A percentile compares a stretch with the other conserved stretches of the same genome.
Evolutionary conservation across 768 basidiomycete species (phyloP).

Genomic region (Boletus reticuloceps): DNA sequence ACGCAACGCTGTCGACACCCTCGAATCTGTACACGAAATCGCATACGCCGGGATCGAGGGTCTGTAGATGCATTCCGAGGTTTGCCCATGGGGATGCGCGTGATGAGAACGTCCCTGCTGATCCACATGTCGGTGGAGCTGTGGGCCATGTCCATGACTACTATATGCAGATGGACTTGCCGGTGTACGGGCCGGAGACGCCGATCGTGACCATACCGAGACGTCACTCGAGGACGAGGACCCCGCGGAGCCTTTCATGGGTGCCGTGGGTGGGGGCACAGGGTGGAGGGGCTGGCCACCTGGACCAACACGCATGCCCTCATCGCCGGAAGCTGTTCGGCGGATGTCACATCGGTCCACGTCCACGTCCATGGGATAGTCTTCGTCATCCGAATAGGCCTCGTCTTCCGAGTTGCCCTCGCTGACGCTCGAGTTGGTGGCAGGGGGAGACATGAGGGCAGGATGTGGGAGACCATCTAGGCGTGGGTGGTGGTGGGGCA

Average conservation of each 20-base stretch:
- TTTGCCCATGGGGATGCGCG: slow-evolving; percentile 6
- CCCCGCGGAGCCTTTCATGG: slow-evolving; percentile 16
- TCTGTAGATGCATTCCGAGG: slow-evolving; percentile 26
- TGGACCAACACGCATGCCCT: slow-evolving; percentile 10
- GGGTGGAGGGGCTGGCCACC: background rate
- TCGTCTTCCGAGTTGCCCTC: slow-evolving; percentile 31
- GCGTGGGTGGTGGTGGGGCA: slow-evolving; percentile 13
- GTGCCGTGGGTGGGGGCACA: slow-evolving; percentile 1
- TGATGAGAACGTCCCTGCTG: slow-evolving; percentile 16
- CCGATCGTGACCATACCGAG: slow-evolving; percentile 27
- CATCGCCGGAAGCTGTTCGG: slow-evolving; percentile 3
- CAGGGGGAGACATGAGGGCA: slow-evolving; percentile 28
- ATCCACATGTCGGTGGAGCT: slow-evolving; percentile 19
- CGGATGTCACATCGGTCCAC: slow-evolving; percentile 6
- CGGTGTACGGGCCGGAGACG: slow-evolving; percentile 21
- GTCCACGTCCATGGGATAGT: slow-evolving; percentile 26
- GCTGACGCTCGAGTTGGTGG: slow-evolving; percentile 29
- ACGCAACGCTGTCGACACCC: slow-evolving; percentile 34
- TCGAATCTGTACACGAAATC: slow-evolving; percentile 31
- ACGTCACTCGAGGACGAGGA: slow-evolving; percentile 25
- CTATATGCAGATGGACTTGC: slow-evolving; percentile 6
- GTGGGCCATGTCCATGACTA: slow-evolving; percentile 1
- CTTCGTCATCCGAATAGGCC: slow-evolving; percentile 24
- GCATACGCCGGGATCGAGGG: slow-evolving; percentile 33
- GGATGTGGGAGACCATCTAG: slow-evolving; percentile 8